phyloP scores from a whole-genome alignment of 176 grass and related monocot genomes.

The Urochloa ruziziensis region DNA sequence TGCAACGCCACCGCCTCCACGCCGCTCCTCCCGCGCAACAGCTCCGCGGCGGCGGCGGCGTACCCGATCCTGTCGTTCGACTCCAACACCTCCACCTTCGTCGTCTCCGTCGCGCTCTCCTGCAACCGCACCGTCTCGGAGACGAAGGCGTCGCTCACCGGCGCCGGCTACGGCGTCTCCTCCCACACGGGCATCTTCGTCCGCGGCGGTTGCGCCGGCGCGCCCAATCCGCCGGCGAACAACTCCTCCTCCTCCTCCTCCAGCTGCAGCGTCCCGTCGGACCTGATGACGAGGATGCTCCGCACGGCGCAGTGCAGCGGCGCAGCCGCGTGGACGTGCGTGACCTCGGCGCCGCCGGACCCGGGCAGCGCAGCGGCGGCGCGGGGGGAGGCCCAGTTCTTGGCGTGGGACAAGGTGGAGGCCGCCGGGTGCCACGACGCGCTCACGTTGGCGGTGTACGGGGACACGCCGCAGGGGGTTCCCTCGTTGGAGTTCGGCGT shows the following conservation, averaged over 20 bases:
- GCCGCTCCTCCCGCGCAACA: neutral
- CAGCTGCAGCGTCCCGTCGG: too few species aligned
- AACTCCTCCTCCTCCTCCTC: too few species aligned
- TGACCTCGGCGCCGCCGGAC: neutral
- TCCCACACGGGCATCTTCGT: conserved; percentile 35
- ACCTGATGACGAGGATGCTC: too few species aligned
- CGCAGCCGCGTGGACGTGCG: conserved; percentile 19
- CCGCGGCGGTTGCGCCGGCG: neutral
- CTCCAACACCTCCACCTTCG: neutral
- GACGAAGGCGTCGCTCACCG: neutral
- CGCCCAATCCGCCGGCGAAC: too few species aligned
- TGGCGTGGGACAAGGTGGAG: accelerated
- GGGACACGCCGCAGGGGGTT: neutral
- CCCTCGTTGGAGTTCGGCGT: conserved; percentile 27
- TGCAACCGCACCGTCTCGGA: conserved; percentile 26
- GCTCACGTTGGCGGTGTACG: conserved; percentile 33
- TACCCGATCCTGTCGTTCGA: conserved; percentile 24
- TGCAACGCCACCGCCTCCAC: conserved; percentile 14
- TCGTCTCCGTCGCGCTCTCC: neutral
- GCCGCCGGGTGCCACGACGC: neutral
- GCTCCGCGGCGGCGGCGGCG: neutral
- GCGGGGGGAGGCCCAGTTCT: neutral
- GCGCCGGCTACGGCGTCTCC: conserved; percentile 44
- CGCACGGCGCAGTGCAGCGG: too few species aligned
- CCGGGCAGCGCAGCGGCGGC: accelerated